A percentile compares a stretch with the other conserved stretches of the same genome.
Conservation (phyloP, 345 rosid genomes). For the Citrus maxima region DNA sequence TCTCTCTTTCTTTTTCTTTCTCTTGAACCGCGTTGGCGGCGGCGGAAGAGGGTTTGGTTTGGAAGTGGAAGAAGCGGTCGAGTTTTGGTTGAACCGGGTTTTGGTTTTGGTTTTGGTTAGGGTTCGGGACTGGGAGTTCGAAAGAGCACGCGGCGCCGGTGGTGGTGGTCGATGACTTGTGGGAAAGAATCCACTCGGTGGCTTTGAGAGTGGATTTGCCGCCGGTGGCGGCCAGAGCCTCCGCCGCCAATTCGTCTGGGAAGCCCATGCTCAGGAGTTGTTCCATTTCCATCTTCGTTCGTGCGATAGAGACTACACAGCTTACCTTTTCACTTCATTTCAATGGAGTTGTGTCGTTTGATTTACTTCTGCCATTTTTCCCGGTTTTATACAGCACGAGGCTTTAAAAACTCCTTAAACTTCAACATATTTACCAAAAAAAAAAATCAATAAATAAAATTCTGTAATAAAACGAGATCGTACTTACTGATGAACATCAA, state of each 20-base stretch:
- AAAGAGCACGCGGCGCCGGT: background rate
- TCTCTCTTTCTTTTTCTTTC: background rate
- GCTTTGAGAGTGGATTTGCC: constrained; percentile 55
- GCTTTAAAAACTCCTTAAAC: no score
- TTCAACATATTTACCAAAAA: no score
- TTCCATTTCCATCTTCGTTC: background rate
- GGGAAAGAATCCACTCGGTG: constrained; percentile 67
- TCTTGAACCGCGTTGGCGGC: constrained; percentile 7
- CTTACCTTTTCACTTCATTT: no score
- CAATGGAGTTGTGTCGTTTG: no score
- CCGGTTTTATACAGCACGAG: no score
- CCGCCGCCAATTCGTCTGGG: constrained; percentile 45
- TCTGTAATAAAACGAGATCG: no score
- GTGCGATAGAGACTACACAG: background rate
- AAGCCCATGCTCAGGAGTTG: constrained; percentile 19
- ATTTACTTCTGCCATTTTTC: no score
- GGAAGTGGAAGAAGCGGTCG: constrained; percentile 47
- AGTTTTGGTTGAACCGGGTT: constrained; percentile 45
- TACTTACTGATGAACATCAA: no score
- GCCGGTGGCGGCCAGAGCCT: constrained; percentile 62
- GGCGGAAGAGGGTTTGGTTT: constrained; percentile 28
- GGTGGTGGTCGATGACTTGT: constrained; percentile 9
- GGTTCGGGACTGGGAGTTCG: constrained; percentile 4
- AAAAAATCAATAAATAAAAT: no score
- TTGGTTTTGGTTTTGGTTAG: background rate